Base-by-base conservation (phyloP, 441 rosid genomes). In the Gossypium trilobum region DNA sequence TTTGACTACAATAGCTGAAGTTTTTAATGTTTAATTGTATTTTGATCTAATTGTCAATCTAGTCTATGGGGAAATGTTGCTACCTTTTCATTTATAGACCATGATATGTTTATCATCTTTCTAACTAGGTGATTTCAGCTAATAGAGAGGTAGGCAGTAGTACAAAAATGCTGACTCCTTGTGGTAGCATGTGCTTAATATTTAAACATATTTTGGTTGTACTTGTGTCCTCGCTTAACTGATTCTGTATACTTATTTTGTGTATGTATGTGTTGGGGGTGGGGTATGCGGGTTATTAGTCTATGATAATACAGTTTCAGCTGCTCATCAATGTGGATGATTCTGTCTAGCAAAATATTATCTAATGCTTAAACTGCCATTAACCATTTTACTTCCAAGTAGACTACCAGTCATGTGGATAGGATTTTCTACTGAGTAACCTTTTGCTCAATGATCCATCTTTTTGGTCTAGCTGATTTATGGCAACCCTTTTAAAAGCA, bases 1-100 rank as follows among this genome's bases (percentile, higher is more conserved):
- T 1, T 17, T 52, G 27, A 68, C 25, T 67, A 52, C 72, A 52
- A 33, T 29, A 9, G 29, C 27, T 68, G 58, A 31, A 10, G 22
- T n/a, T 59, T 48, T 56, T 20, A 55, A 70, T 70, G 64, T 55
- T 70, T 55, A 33, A 1, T 54, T 70, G 25, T 70, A 1, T 23
- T 56, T 70, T 55, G 6, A 17, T 51, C 29, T 52, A 29, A 68
- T 52, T 68, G 71, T 50, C 17, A 68, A 52, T 52, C 72, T 68
- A 29, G 46, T 5, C 72, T 17, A 16, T 51, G 59, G 50, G 61
- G 29, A 29, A 54, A 51, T 27, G 13, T 68, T 51, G 60, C 27
- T 51, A 16, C 27, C 17, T 48, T 67, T 67, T 36, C 71, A 25
- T 44, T 51, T 51, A 9, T 51, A 27, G 59, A 68, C 23, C 46